Evolutionary conservation across 2,329 filamentous ascomycete genomes (phyloP), one percentile per base, ranked within the genome.

Genomic region (Nemania diffusa): DNA sequence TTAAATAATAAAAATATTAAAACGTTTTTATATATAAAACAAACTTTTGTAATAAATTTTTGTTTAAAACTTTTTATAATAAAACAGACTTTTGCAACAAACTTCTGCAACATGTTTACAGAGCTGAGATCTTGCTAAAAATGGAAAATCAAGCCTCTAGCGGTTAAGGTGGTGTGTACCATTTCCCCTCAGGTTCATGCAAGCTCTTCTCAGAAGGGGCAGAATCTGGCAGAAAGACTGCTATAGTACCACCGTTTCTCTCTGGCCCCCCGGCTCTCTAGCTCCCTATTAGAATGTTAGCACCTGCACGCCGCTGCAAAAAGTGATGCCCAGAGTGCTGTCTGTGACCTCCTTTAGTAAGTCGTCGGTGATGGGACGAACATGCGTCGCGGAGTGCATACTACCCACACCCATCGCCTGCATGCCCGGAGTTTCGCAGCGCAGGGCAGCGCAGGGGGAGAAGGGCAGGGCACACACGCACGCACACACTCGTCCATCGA

Each of bases 141-240:
- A n/a, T n/a, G n/a, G n/a, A n/a, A n/a, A n/a, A n/a, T n/a, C n/a
- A n/a, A n/a, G n/a, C n/a, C n/a, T n/a, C n/a, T n/a, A n/a, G n/a
- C n/a, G n/a, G n/a, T n/a, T n/a, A n/a, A n/a, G n/a, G 26, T 29
- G 40, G 24, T 24, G 55, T 26, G 48, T 11, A 53, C 26, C 20
- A 29, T 51, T 26, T 40, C 61, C 62, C 58, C 57, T 64, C 65
- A 57, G 26, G 51, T 65, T 65, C 65, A 62, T 68, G 65, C 65
- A 57, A n/a, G 34, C 1, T 42, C 3, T 55, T 40, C 22, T 29
- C 15, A 34, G 13, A 56, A 9, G 29, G n/a, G 29, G 44, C 65
- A 57, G 57, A 52, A 61, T 53, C 46, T 37, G 57, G 61, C 57
- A 57, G 15, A 17, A 5, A 6, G 2, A 26, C 17, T 48, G 29